Base-by-base conservation (phyloP, 2,329 filamentous ascomycete genomes). In the Fusarium sp. region DNA sequence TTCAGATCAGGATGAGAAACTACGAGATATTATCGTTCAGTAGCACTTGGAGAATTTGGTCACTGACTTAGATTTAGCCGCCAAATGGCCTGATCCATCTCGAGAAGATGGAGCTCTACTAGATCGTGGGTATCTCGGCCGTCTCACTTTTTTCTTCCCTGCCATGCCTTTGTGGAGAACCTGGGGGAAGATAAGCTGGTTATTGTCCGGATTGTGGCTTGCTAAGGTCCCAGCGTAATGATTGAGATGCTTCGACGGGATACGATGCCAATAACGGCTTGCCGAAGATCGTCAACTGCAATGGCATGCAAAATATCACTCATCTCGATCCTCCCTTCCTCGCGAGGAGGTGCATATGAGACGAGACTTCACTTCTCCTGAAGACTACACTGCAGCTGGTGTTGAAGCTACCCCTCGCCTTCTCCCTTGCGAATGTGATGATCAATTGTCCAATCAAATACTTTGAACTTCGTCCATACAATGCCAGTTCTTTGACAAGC, bases 1-100 rank as follows among this genome's bases (percentile, higher is more conserved):
- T 34, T 58, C 27, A 69, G 42, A 59, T 57, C 53, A 52, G 59
- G 61, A 57, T 51, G 44, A 54, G 25, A 59, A 34, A 34, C 22
- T 13, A 37, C 20, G 22, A 20, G 34, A 18, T 55, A 56, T 60
- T 48, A 42, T 57, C 29, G 47, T 46, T 16, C 18, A 32, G 40
- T 54, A 49, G 30, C 57, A 55, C 11, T 22, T 34, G 37, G 16
- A 30, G n/a, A 40, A 40, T 27, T 41, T 54, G 34, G 65, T 59
- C 70, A 60, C 74, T 79, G 57, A 77, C 70, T 53, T 61, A 40
- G 55, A 29, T 16, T 20, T 74, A 91, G 89, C 88, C 89, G 27
- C 84, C 87, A 3, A 90, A 91, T 72, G 89, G 89, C 4, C 78
- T 91, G 53, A 87, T 91, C 59, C 88, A 91, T 73, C 81, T 91